phyloP scores from a whole-genome alignment of 306 rosid species.

The Pterocarpus santalinus region DNA sequence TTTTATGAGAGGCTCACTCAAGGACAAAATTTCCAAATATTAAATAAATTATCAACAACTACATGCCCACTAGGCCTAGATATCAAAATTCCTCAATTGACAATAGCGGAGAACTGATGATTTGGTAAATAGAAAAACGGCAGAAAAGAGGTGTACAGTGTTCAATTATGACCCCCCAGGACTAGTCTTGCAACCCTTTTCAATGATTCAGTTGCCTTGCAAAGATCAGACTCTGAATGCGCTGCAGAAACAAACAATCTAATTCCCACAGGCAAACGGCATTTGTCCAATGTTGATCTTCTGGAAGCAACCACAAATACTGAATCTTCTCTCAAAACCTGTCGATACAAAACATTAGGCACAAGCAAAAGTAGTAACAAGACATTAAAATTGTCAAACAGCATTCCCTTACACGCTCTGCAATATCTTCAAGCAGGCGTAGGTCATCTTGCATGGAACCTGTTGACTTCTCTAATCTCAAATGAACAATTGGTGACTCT shows the following conservation, averaged over 20 bases:
- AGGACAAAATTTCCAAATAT: conserved; percentile 12
- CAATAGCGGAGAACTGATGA: not conserved
- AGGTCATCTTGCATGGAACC: conserved; percentile 71
- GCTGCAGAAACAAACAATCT: conserved; percentile 82
- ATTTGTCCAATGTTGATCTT: conserved; percentile 83
- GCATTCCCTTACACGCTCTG: conserved; percentile 69
- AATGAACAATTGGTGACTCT: conserved; percentile 89
- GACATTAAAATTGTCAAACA: conserved; percentile 13
- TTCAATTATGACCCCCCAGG: conserved; percentile 62
- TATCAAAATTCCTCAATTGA: conserved; percentile 49
- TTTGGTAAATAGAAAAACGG: not conserved
- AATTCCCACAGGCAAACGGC: conserved; percentile 81
- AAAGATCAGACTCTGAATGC: conserved; percentile 84
- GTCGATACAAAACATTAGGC: conserved; percentile 37
- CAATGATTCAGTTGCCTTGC: conserved; percentile 76
- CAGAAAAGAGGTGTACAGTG: conserved; percentile 30
- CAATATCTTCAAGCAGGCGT: conserved; percentile 72
- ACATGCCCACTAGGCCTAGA: not conserved
- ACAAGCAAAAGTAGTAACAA: conserved; percentile 36
- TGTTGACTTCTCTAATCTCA: conserved; percentile 73
- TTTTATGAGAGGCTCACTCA: too few relatives aligned
- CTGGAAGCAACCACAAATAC: conserved; percentile 72
- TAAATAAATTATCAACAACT: conserved; percentile 42
- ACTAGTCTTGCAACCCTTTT: conserved; percentile 70
- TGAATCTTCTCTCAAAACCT: conserved; percentile 84